A percentile compares a stretch with the other conserved stretches of the same genome.
Evolutionary conservation across 345 rosid species (phyloP).

Genomic region (Erucastrum elatum): DNA sequence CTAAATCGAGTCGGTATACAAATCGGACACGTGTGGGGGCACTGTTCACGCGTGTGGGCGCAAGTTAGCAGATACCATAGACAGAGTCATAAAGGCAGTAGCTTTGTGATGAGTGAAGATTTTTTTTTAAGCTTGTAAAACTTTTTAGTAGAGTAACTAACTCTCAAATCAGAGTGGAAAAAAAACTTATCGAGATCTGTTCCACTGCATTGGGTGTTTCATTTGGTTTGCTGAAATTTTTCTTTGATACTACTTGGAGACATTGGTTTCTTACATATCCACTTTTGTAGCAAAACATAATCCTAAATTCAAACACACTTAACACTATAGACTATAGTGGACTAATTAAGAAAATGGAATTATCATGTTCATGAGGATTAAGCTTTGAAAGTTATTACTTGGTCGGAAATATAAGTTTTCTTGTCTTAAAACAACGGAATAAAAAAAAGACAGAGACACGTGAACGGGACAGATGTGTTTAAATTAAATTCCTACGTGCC

Average conservation of each 20-base stretch:
- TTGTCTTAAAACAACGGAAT: background rate
- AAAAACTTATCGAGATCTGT: too few relatives aligned
- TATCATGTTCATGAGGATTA: background rate
- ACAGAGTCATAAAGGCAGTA: background rate
- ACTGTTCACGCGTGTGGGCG: slow-evolving; percentile 26
- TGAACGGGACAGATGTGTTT: background rate
- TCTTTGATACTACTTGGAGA: background rate
- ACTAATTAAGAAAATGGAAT: background rate
- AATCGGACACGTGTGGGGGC: slow-evolving; percentile 14
- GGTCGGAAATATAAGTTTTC: background rate
- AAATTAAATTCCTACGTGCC: background rate
- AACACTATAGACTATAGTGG: background rate
- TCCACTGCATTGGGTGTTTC: background rate
- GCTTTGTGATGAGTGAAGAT: background rate
- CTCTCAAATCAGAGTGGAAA: background rate
- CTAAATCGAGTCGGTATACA: background rate
- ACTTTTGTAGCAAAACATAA: background rate
- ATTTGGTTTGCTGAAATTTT: too few relatives aligned
- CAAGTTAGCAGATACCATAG: background rate
- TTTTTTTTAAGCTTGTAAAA: too few relatives aligned
- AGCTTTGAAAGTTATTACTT: background rate
- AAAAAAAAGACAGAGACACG: background rate
- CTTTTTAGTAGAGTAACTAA: too few relatives aligned
- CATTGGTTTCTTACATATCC: background rate
- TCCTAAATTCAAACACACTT: background rate